A percentile compares a stretch with the other conserved stretches of the same genome.
Conservation (phyloP, 2,329 filamentous ascomycete species). For the Sclerotinia nivalis region DNA sequence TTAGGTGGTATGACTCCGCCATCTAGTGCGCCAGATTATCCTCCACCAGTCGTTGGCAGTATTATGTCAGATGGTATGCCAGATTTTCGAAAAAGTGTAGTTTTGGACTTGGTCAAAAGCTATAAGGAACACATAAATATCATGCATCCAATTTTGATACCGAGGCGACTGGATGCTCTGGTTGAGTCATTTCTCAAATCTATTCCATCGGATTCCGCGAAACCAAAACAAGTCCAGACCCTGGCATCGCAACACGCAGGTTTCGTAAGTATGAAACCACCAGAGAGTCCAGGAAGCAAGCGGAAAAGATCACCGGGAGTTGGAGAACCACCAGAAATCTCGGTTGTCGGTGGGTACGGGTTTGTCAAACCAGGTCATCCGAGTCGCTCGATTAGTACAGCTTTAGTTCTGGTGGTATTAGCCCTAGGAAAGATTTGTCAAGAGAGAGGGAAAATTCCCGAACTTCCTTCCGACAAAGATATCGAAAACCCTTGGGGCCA, state of each 20-base stretch:
- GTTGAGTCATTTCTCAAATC: slow-evolving; percentile 39
- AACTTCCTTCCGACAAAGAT: slow-evolving; percentile 51
- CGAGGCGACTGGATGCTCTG: slow-evolving; percentile 50
- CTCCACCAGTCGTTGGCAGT: slow-evolving; percentile 27
- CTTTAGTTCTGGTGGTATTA: slow-evolving; percentile 78
- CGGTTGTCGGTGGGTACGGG: slow-evolving; percentile 31
- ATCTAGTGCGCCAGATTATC: slow-evolving; percentile 21
- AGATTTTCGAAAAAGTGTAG: slow-evolving; percentile 53
- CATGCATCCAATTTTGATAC: slow-evolving; percentile 64
- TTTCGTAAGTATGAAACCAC: slow-evolving; percentile 33
- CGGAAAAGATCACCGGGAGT: slow-evolving; percentile 38
- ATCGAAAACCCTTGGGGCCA: slow-evolving; percentile 28
- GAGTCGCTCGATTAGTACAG: slow-evolving; percentile 72
- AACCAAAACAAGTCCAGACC: slow-evolving; percentile 33
- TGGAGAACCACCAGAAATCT: slow-evolving; percentile 34
- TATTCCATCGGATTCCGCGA: slow-evolving; percentile 36
- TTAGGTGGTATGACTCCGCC: slow-evolving; percentile 47
- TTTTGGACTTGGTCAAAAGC: slow-evolving; percentile 55
- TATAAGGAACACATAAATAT: slow-evolving; percentile 63
- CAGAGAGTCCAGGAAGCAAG: slow-evolving; percentile 41
- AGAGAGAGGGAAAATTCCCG: slow-evolving; percentile 55
- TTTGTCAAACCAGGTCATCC: slow-evolving; percentile 50
- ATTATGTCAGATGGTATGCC: slow-evolving; percentile 50
- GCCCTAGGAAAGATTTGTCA: slow-evolving; percentile 83
- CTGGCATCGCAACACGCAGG: slow-evolving; percentile 28